Evolutionary conservation across 2,329 filamentous ascomycete genomes (phyloP).

Genomic region (Capronia epimyces): DNA sequence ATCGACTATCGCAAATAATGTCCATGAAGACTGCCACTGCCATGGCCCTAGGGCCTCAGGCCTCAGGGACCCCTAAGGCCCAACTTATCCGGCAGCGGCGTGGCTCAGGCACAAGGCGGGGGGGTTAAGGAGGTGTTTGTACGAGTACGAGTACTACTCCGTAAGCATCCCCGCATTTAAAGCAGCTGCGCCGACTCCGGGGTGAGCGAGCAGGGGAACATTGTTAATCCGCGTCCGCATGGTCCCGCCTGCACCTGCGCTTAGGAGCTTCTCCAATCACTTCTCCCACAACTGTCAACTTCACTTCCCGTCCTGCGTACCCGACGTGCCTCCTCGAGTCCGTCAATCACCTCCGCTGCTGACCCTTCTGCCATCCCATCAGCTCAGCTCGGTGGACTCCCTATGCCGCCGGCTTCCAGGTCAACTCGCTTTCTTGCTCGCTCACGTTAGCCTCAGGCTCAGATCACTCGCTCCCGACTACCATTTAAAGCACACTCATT

Average conservation of each 20-base stretch:
- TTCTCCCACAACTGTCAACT: not conserved
- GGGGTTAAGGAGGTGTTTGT: too few relatives aligned
- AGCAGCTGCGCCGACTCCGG: not conserved
- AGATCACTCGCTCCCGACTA: not conserved
- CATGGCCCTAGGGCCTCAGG: too few relatives aligned
- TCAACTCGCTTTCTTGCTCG: not conserved
- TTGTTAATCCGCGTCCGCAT: too few relatives aligned
- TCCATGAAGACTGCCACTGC: too few relatives aligned
- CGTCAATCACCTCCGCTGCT: not conserved
- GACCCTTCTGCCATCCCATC: not conserved
- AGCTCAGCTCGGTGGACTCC: not conserved
- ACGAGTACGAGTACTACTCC: too few relatives aligned
- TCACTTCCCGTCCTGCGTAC: not conserved
- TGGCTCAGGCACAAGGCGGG: too few relatives aligned
- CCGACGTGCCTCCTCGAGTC: not conserved
- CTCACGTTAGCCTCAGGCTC: too few relatives aligned
- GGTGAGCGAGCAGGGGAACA: not conserved
- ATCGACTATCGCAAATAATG: too few relatives aligned
- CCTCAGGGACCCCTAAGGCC: too few relatives aligned
- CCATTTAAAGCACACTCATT: not conserved
- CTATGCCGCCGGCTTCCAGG: not conserved
- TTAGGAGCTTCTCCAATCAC: too few relatives aligned
- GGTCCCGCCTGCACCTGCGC: too few relatives aligned
- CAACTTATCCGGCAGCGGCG: too few relatives aligned
- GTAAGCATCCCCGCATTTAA: not conserved